Conservation (phyloP, 2,329 filamentous ascomycete species). For the Venturia effusa region DNA sequence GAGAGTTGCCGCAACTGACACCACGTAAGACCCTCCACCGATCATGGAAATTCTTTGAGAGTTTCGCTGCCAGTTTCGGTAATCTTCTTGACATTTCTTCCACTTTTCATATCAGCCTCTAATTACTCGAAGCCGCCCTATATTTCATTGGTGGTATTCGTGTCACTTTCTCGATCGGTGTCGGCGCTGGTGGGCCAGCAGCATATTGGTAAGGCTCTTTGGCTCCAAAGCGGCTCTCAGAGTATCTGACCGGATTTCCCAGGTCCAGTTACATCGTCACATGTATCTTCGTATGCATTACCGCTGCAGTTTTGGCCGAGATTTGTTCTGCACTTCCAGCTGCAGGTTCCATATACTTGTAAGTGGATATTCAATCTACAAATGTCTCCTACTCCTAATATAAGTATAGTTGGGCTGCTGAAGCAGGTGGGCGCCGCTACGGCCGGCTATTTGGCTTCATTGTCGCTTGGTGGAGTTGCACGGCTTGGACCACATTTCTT, state of each 20-base stretch:
- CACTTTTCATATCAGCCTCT: slow-evolving; percentile 1
- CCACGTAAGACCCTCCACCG: slow-evolving; percentile 8
- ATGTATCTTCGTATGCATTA: slow-evolving; percentile 50
- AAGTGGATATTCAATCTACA: background rate
- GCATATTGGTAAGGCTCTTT: slow-evolving; percentile 42
- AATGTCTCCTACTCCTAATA: background rate
- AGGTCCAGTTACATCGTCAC: slow-evolving; percentile 52
- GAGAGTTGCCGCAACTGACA: background rate
- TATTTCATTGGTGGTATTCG: slow-evolving; percentile 52
- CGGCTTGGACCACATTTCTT: slow-evolving; percentile 45
- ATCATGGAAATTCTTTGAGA: slow-evolving; percentile 12
- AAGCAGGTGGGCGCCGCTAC: slow-evolving; percentile 43
- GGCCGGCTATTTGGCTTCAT: slow-evolving; percentile 48
- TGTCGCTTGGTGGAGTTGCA: slow-evolving; percentile 56
- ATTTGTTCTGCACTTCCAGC: slow-evolving; percentile 49
- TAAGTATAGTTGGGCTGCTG: slow-evolving; percentile 40
- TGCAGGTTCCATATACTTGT: slow-evolving; percentile 48
- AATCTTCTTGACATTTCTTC: background rate
- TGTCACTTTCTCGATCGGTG: slow-evolving; percentile 51
- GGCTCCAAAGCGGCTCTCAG: no score
- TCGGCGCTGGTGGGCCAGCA: slow-evolving; percentile 48
- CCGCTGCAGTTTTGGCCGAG: slow-evolving; percentile 49
- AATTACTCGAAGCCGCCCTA: slow-evolving; percentile 37
- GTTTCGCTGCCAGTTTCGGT: slow-evolving; percentile 12
- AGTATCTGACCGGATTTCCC: background rate